A percentile compares a stretch with the other conserved stretches of the same genome.
Conservation (phyloP, 2,329 filamentous ascomycete species). For the Diaporthe capsici region DNA sequence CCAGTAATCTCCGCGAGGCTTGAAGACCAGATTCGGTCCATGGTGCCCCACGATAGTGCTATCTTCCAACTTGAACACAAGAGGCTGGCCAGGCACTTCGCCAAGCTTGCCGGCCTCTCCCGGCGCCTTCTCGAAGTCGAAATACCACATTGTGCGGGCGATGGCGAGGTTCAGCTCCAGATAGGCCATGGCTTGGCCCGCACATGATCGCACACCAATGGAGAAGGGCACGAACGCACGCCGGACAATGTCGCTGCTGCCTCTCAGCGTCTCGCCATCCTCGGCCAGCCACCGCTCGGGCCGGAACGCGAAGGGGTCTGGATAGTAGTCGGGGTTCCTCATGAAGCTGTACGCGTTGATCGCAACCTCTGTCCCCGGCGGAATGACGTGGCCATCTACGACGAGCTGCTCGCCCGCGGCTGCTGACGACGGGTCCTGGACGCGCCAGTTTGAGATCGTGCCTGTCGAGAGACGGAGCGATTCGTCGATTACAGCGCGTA, state of each 20-base stretch:
- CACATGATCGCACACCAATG: neutral
- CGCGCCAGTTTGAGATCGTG: slow-evolving; percentile 10
- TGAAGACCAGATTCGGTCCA: slow-evolving; percentile 24
- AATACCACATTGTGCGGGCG: slow-evolving; percentile 7
- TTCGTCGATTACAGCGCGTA: slow-evolving; percentile 26
- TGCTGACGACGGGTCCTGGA: neutral
- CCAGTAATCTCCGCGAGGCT: slow-evolving; percentile 17
- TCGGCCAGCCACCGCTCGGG: slow-evolving; percentile 54
- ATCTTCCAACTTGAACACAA: slow-evolving; percentile 11
- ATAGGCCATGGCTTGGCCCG: slow-evolving; percentile 20
- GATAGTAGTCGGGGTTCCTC: neutral
- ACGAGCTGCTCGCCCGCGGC: slow-evolving; percentile 14
- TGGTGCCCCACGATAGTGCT: slow-evolving; percentile 7
- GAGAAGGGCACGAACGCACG: slow-evolving; percentile 15
- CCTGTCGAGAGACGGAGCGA: neutral
- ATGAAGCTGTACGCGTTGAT: slow-evolving; percentile 27
- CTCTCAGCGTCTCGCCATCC: neutral
- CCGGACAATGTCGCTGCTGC: neutral
- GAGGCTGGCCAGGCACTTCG: neutral
- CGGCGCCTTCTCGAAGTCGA: slow-evolving; percentile 10
- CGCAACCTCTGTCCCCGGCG: neutral
- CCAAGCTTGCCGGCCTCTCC: neutral
- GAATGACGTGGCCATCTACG: slow-evolving; percentile 18
- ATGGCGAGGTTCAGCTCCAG: neutral
- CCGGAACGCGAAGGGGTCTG: slow-evolving; percentile 32